Evolutionary conservation across 2,329 filamentous ascomycete genomes (phyloP).

Genomic region (Aureobasidium pullulans): DNA sequence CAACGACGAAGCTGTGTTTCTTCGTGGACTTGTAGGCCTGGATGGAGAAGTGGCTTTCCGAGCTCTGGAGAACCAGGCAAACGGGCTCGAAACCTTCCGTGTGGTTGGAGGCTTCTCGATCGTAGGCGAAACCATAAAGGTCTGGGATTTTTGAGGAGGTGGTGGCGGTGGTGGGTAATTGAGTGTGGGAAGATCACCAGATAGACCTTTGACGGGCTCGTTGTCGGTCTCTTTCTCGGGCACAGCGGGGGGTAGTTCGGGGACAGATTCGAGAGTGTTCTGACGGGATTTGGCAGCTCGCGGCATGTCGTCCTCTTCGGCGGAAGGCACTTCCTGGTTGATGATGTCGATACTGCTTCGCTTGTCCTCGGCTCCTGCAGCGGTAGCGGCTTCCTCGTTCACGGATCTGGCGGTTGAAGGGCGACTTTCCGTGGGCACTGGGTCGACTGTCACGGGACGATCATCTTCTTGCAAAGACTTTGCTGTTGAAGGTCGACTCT

Average conservation of each 20-base stretch:
- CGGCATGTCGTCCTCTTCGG: background rate
- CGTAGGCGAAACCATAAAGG: background rate
- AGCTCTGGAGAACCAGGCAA: constrained; percentile 69
- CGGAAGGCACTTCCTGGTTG: background rate
- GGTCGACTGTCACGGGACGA: constrained; percentile 12
- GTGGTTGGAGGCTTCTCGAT: constrained; percentile 30
- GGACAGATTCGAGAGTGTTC: constrained; percentile 10
- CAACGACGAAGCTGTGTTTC: constrained; percentile 74
- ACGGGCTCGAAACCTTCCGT: constrained; percentile 79
- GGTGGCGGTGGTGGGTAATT: constrained; percentile 29
- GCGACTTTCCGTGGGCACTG: constrained; percentile 16
- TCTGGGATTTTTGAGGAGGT: constrained; percentile 22
- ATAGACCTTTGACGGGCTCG: constrained; percentile 56
- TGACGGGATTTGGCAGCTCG: background rate
- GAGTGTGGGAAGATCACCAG: constrained; percentile 63
- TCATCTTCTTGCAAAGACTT: constrained; percentile 11
- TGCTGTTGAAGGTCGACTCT: background rate
- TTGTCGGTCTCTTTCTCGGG: constrained; percentile 16
- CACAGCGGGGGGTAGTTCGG: constrained; percentile 17
- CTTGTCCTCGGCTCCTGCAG: constrained; percentile 16
- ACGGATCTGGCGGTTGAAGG: constrained; percentile 17
- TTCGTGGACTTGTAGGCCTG: constrained; percentile 38
- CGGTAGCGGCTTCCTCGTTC: constrained; percentile 9
- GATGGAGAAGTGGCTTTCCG: constrained; percentile 49
- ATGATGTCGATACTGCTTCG: constrained; percentile 19